Base-by-base conservation (phyloP, 805 yeast species). In the Diddensiella transvaalensis region DNA sequence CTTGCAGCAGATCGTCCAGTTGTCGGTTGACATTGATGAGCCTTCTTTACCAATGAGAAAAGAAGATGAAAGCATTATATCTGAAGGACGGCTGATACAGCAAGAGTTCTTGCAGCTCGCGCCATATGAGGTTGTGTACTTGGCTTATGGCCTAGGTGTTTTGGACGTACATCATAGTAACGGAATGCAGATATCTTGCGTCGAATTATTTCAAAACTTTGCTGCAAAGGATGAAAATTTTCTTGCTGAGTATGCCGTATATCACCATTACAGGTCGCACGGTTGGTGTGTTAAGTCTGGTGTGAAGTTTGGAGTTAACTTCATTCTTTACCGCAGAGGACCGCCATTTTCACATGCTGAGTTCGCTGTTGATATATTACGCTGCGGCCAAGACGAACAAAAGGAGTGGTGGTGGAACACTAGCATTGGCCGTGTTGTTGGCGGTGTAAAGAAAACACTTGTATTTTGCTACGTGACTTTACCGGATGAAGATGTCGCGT, bases 231-330 rank as follows among this genome's bases (percentile, higher is more conserved):
- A 57, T 49, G 69, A 65, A 40, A 50, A 59, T 22, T 79, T 83
- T 52, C 57, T 85, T 2, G 53, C 74, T 1, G 73, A 77, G 41
- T 91, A 85, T 58, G 81, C 80, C 3, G 90, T 78, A 1, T 91
- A 90, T 60, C 95, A 88, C 61, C 89, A 91, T 63, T 90, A 81
- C 66, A 75, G 95, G 45, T 82, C 96, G 0, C 74, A 79, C 22
- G 97, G 97, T 0, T 93, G 98, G 97, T 91, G 97, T 70, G 93
- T 84, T 2, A 74, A 95, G 50, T 79, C 90, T 0, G 99, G 98
- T 0, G 78, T 89, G 48, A 93, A 93, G 65, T 93, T 93, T 65
- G 96, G 96, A 1, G 77, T 86, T n/a, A 95, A 90, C 59, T 84
- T 72, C 65, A 68, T 93, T 5, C 71, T 93, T 3, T 93, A 93